phyloP scores from a whole-genome alignment of 148 eudicot species.

The Cornus florida region DNA sequence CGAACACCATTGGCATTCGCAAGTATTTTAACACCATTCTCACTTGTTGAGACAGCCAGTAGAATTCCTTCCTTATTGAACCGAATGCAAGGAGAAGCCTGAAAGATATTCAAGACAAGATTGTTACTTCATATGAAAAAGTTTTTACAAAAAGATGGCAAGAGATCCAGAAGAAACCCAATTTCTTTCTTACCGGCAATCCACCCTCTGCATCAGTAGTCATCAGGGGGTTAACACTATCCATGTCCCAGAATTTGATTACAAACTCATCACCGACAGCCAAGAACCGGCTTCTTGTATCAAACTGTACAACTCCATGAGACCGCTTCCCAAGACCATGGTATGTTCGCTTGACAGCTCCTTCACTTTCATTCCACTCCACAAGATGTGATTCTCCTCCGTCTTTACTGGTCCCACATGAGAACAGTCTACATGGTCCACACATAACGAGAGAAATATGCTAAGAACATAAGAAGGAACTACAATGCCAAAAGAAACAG shows the following conservation, averaged over 20 bases:
- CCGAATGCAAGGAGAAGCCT: slow-evolving; percentile 69
- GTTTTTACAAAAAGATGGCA: not conserved
- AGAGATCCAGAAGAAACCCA: not conserved
- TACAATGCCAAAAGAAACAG: not conserved
- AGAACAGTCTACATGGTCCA: slow-evolving; percentile 46
- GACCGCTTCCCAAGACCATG: slow-evolving; percentile 61
- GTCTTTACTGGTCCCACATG: slow-evolving; percentile 70
- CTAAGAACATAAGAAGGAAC: not conserved
- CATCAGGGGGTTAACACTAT: slow-evolving; percentile 42
- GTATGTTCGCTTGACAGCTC: slow-evolving; percentile 55
- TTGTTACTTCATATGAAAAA: not conserved
- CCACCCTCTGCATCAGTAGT: slow-evolving; percentile 66
- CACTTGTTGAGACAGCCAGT: slow-evolving; percentile 66
- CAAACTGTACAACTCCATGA: slow-evolving; percentile 67
- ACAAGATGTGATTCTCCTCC: slow-evolving; percentile 60
- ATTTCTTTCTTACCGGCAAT: slow-evolving; percentile 49
- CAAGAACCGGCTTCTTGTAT: slow-evolving; percentile 57
- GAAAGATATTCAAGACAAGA: slow-evolving; percentile 12
- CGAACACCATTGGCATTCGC: slow-evolving; percentile 53
- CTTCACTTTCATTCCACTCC: slow-evolving; percentile 81
- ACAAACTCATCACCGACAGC: slow-evolving; percentile 67
- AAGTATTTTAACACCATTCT: slow-evolving; percentile 61
- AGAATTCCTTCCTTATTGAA: slow-evolving; percentile 56
- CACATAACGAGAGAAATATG: not conserved
- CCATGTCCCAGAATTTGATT: slow-evolving; percentile 76